Conservation (phyloP, 495 filamentous ascomycete genomes). For the Cercophora scortea region DNA sequence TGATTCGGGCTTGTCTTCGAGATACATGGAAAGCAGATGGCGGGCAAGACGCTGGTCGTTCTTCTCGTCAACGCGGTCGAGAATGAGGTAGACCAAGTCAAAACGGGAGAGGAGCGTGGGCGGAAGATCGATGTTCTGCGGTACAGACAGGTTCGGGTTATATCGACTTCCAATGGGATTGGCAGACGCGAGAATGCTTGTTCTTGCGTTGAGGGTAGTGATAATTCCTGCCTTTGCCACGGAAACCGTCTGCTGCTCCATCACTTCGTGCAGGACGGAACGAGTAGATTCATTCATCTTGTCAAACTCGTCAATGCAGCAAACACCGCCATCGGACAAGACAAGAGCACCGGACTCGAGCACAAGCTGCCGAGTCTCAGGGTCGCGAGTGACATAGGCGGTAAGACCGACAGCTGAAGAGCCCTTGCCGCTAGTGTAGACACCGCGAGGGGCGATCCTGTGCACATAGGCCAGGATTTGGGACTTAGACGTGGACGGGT, state of each 20-base stretch:
- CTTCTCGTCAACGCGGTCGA: slow-evolving; percentile 86
- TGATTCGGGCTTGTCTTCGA: slow-evolving; percentile 86
- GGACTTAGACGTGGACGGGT: slow-evolving; percentile 93
- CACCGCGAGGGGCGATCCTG: slow-evolving; percentile 93
- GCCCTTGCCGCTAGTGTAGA: slow-evolving; percentile 96
- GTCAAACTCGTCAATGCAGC: slow-evolving; percentile 99
- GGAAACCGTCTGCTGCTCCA: slow-evolving; percentile 99
- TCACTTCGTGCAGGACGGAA: slow-evolving; percentile 96
- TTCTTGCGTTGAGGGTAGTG: slow-evolving; percentile 92
- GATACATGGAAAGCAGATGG: slow-evolving; percentile 93
- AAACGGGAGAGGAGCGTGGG: slow-evolving; percentile 93
- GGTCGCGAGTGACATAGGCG: slow-evolving; percentile 89
- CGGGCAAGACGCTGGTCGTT: slow-evolving; percentile 81
- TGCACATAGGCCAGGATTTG: slow-evolving; percentile 91
- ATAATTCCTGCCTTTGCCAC: slow-evolving; percentile 99
- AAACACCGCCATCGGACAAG: slow-evolving; percentile 90
- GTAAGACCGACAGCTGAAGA: slow-evolving; percentile 98
- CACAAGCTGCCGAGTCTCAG: slow-evolving; percentile 85
- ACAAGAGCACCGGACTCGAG: slow-evolving; percentile 95
- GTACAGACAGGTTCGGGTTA: slow-evolving; percentile 89
- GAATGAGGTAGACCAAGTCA: slow-evolving; percentile 91
- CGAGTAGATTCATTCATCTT: slow-evolving; percentile 97
- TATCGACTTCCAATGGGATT: slow-evolving; percentile 98
- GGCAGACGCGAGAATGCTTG: slow-evolving; percentile 88
- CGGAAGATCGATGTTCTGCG: slow-evolving; percentile 95